phyloP scores from a whole-genome alignment of 805 yeast species.

The Candida nitratophila region DNA sequence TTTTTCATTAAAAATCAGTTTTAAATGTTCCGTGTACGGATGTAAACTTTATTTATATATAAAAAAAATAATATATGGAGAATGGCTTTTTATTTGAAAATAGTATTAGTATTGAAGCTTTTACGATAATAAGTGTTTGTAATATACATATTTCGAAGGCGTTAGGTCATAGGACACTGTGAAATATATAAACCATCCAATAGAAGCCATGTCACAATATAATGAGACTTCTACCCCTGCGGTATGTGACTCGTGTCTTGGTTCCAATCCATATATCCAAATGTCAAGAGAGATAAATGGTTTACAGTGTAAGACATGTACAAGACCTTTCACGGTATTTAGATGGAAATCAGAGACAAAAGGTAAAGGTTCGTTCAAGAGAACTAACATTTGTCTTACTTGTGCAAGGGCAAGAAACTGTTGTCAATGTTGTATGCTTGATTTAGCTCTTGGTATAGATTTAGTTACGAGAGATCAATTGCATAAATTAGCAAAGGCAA shows the following conservation, averaged over 20 bases:
- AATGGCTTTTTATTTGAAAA: no score
- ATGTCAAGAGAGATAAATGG: constrained; percentile 68
- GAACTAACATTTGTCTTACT: constrained; percentile 67
- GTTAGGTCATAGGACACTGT: no score
- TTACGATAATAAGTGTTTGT: no score
- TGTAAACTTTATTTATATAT: no score
- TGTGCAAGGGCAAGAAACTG: constrained; percentile 78
- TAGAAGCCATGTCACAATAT: constrained; percentile 3
- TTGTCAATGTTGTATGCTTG: constrained; percentile 85
- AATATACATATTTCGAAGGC: no score
- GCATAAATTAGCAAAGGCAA: constrained; percentile 55
- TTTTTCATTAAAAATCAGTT: no score
- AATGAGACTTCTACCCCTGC: constrained; percentile 39
- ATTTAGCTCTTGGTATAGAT: constrained; percentile 76
- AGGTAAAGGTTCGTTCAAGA: constrained; percentile 37
- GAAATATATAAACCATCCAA: no score
- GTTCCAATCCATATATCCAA: constrained; percentile 55
- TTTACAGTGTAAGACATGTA: constrained; percentile 79
- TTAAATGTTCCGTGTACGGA: no score
- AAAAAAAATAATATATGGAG: no score
- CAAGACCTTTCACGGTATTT: constrained; percentile 76
- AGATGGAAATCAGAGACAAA: constrained; percentile 53
- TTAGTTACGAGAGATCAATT: constrained; percentile 74
- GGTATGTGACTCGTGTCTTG: constrained; percentile 70
- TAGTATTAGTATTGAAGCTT: no score